Base-by-base conservation (phyloP, 176 grass and related monocot genomes). In the Oryza meyeriana region DNA sequence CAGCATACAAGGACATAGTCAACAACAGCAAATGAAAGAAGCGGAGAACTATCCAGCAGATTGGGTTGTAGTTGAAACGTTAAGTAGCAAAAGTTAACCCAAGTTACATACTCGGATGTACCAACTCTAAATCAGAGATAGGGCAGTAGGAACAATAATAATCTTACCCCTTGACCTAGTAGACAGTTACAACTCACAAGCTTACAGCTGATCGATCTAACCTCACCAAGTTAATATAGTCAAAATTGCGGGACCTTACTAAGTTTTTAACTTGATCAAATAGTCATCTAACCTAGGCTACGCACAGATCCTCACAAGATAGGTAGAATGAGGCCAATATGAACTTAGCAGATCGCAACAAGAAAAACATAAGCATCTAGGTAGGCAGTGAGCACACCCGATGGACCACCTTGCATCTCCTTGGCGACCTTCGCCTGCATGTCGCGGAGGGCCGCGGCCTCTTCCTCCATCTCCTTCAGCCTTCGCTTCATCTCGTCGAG, bases 371-470 rank as follows among this genome's bases (percentile, higher is more conserved):
- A 57, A n/a, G 65, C 65, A 79, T 25, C 3, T 28, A n/a, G 28
- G 34, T 25, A 12, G n/a, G 3, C 1, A 16, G n/a, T 9, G 7
- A 81, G 76, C 10, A 44, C 44, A 36, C 26, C 33, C 4, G 77
- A 45, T 81, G 72, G 57, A 34, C 44, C 68, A 88, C 90, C 90
- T 91, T 91, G 90, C 92, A 94, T 94, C 80, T 94, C 92, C 72
- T 91, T 94, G 69, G 89, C 89, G 35, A 91, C 92, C 78, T 94
- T 94, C 36, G 92, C 87, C 63, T 94, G 92, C 89, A 94, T 94
- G 58, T 94, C 89, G 25, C 92, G 86, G 39, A 94, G 89, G 35
- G 92, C 89, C 28, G 86, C 73, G 16, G 92, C 89, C 68, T 91
- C 92, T 72, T 94, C 92, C 77, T 94, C 89, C 86, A 94, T 94